phyloP scores from a whole-genome alignment of 768 basidiomycete species.

The Pleurotus giganteus region DNA sequence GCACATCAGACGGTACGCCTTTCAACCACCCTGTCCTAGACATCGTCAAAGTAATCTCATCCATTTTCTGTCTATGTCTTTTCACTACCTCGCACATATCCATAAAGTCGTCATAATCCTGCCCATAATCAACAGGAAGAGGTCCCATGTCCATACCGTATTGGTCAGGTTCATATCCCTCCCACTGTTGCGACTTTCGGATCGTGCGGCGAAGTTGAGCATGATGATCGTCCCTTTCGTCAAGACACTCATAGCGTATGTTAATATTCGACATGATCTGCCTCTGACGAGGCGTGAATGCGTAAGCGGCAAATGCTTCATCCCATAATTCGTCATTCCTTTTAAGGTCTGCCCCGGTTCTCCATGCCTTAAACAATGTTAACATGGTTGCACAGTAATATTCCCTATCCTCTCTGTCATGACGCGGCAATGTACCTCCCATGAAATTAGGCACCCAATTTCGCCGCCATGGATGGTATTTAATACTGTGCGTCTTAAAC shows the following conservation, averaged over 20 bases:
- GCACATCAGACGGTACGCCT: no score
- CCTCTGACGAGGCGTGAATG: slow-evolving; percentile 12
- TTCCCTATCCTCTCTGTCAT: slow-evolving; percentile 27
- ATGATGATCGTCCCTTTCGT: slow-evolving; percentile 27
- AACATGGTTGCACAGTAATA: slow-evolving; percentile 26
- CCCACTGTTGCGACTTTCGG: no score
- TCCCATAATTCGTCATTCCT: slow-evolving; percentile 15
- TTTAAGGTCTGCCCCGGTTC: slow-evolving; percentile 20
- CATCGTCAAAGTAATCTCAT: no score
- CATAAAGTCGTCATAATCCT: no score
- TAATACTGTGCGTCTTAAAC: no score
- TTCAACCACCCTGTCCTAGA: no score
- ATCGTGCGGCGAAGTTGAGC: no score
- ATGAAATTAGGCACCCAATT: slow-evolving; percentile 4
- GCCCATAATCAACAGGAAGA: no score
- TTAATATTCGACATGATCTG: slow-evolving; percentile 23
- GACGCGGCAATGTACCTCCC: neutral
- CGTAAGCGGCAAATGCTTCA: slow-evolving; percentile 13
- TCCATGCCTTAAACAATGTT: slow-evolving; percentile 25
- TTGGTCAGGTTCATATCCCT: no score
- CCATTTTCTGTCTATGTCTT: no score
- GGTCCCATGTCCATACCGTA: slow-evolving; percentile 15
- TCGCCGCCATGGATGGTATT: no score
- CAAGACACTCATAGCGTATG: slow-evolving; percentile 26
- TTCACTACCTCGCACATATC: no score